Base-by-base conservation (phyloP, 495 filamentous ascomycete genomes). In the Xylaria palmicola region DNA sequence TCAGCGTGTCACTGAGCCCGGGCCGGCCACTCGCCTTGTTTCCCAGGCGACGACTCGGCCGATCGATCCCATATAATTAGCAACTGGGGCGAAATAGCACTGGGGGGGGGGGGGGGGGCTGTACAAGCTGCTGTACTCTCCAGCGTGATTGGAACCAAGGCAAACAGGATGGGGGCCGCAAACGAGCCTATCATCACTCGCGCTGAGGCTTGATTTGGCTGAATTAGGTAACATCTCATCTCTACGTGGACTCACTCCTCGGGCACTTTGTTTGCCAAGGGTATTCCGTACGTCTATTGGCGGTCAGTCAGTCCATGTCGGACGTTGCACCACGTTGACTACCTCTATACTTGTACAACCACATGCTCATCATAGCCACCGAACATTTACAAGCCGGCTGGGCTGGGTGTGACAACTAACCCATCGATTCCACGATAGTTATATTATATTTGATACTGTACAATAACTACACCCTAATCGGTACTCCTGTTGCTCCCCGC, bases 1-100 rank as follows among this genome's bases (percentile, higher is more conserved):
- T 44, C 37, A 32, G 52, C 34, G 7, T 26, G 43, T 55, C 24
- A 43, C 12, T 43, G 13, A 24, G n/a, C 52, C 17, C 22, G 36
- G n/a, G 41, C 41, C 15, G 6, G 39, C 19, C 5, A 3, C 15
- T 27, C 40, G 20, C 19, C 26, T 54, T 26, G 51, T 36, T 40
- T 29, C 12, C n/a, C n/a, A n/a, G n/a, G 29, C 17, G 36, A 17
- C 24, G 34, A 29, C 36, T 54, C 13, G 51, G 51, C 36, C 24
- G 51, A 54, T 54, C 36, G 22, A 9, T 48, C 24, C 36, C 26
- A 44, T 44, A 56, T 43, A 56, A 56, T 56, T 56, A 56, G 53
- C 53, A 56, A 56, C 53, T 3, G 51, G 51, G 51, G 45, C 26
- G 45, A n/a, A n/a, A n/a, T n/a, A n/a, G n/a, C n/a, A n/a, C n/a